Evolutionary conservation across 306 rosid genomes (phyloP).

Genomic region (Arachis stenosperma): DNA sequence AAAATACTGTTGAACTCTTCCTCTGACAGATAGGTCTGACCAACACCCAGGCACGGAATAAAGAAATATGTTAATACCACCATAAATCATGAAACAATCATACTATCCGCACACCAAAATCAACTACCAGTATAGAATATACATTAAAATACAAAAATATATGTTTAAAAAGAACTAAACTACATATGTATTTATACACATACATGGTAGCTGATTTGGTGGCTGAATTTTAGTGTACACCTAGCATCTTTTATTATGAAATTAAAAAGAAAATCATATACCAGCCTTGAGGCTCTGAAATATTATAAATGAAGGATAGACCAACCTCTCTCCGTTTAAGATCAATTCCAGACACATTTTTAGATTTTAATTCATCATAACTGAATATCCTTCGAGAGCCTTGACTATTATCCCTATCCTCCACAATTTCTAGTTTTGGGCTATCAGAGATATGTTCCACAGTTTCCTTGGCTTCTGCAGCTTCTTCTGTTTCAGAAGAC

Average conservation of each 20-base stretch:
- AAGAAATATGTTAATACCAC: slow-evolving; percentile 10
- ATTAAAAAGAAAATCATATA: not conserved
- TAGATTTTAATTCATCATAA: slow-evolving; percentile 77
- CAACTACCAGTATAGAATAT: too few relatives aligned
- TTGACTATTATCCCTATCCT: slow-evolving; percentile 46
- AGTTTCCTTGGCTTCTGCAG: slow-evolving; percentile 61
- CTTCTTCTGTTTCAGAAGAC: slow-evolving; percentile 60
- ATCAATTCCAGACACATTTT: slow-evolving; percentile 70
- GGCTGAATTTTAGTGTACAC: too few relatives aligned
- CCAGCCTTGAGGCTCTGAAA: slow-evolving; percentile 9
- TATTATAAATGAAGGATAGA: slow-evolving; percentile 18
- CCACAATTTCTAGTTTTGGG: slow-evolving; percentile 54
- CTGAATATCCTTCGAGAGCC: slow-evolving; percentile 44
- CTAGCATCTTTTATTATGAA: too few relatives aligned
- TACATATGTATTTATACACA: too few relatives aligned
- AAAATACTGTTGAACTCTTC: slow-evolving; percentile 74
- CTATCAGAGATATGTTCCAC: slow-evolving; percentile 52
- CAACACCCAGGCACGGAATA: slow-evolving; percentile 16
- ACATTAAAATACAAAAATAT: too few relatives aligned
- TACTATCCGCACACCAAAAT: too few relatives aligned
- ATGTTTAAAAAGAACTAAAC: too few relatives aligned
- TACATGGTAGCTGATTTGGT: too few relatives aligned
- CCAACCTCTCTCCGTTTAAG: slow-evolving; percentile 82
- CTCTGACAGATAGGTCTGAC: slow-evolving; percentile 85
- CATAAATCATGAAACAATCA: slow-evolving; percentile 4